These are phyloP conservation scores for Colletotrichum higginsianum DNA, from an alignment of 2,329 filamentous ascomycete species.

Conservation along the genomic window DNA sequence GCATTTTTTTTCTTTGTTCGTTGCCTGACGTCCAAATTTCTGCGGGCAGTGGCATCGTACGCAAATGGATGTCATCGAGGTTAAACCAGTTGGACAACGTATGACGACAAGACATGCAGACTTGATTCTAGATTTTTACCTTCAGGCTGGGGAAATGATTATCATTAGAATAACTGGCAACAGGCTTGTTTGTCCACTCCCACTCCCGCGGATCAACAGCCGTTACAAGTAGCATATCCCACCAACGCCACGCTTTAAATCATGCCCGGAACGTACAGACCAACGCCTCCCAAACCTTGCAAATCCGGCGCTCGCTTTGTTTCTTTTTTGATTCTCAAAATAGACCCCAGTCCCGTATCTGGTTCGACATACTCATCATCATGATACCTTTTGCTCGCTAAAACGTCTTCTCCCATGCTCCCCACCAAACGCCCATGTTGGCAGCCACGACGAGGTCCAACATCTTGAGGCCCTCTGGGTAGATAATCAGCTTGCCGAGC, in stretches of 20 bases:
- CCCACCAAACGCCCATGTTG: slow-evolving; percentile 96
- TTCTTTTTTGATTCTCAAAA: not conserved
- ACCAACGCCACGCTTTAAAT: not conserved
- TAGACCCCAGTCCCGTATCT: not conserved
- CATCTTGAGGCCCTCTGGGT: slow-evolving; percentile 95
- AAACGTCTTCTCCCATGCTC: slow-evolving; percentile 78
- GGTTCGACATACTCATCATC: not conserved
- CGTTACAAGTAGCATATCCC: not conserved
- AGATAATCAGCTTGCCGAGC: slow-evolving; percentile 91
- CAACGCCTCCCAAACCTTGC: not conserved
- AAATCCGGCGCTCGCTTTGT: not conserved
- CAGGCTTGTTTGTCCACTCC: not conserved
- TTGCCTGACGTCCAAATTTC: slow-evolving; percentile 2
- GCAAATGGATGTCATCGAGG: not conserved
- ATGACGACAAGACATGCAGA: not conserved
- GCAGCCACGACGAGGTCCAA: slow-evolving; percentile 91
- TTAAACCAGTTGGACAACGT: no score
- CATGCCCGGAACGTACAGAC: not conserved
- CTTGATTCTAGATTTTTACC: no score
- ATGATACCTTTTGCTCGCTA: slow-evolving; percentile 24
- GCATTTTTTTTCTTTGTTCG: slow-evolving; percentile 40
- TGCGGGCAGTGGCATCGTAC: not conserved
- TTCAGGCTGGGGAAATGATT: not conserved
- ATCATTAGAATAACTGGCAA: not conserved
- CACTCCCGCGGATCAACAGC: not conserved